Base-by-base conservation (phyloP, 352 stramenopile species). In the Phytophthora fragariae region DNA sequence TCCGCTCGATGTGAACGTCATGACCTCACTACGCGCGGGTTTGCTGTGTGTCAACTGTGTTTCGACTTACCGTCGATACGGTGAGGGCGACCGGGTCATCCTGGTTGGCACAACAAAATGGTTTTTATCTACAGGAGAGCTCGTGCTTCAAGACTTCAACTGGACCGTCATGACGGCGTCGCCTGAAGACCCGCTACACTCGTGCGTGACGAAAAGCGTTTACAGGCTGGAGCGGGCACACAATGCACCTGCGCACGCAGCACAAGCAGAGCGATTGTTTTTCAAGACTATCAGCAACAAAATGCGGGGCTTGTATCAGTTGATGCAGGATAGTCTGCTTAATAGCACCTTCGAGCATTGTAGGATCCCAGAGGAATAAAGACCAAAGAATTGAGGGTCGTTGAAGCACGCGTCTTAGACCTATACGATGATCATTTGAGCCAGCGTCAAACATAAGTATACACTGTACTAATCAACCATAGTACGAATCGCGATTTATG, bases 81-180 rank as follows among this genome's bases (percentile, higher is more conserved):
- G 77, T 6, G 68, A 73, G 17, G 53, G 58, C 0, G 46, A 70
- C 41, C 62, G 59, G 5, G 35, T 73, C 9, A 31, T 76, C n/a
- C 27, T 79, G 0, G 47, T 79, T 1, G 57, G 68, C 6, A 62
- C 58, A 1, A 67, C 58, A 3, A 75, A 64, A 29, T 69, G 70
- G 46, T 72, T 79, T 41, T 59, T 76, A 9, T 49, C 62, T 1
- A 65, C 49, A 17, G 69, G 58, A 10, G 49, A 68, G 12, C 21
- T 73, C 46, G 33, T 65, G 12, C 61, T 79, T 2, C 62, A 63
- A 65, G 72, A 79, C 24, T 65, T 65, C 39, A 65, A 47, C 27
- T 79, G 72, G 72, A 71, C 65, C 5, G 47, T 73, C 0, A 58
- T 79, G 14, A 62, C 62, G 2, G 63, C 47, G 1, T 70, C 54